A percentile compares a stretch with the other conserved stretches of the same genome.
Conservation (phyloP, 208 protist genomes). For the Jaenimonas drosophilae region DNA sequence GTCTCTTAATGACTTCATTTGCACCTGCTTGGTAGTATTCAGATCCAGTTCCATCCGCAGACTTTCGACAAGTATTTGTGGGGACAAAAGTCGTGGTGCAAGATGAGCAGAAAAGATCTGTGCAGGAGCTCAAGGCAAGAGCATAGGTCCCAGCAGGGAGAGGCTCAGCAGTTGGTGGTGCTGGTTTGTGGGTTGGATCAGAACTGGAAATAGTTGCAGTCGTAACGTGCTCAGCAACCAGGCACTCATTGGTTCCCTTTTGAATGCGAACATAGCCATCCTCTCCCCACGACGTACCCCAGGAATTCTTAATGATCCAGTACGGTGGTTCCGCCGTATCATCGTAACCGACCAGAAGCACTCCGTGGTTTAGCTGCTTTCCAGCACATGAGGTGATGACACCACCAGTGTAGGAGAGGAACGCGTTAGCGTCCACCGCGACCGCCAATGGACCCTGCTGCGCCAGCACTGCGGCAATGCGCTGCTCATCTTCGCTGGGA, state of each 20-base stretch:
- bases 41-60: no score
- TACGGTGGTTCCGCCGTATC: slow-evolving; percentile 52
- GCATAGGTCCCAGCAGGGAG: neutral
- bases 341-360: slow-evolving; percentile 85
- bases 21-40: no score
- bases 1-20: no score
- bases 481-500: slow-evolving; percentile 54
- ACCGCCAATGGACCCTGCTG: slow-evolving; percentile 79
- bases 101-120: no score
- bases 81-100: no score
- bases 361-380: slow-evolving; percentile 76
- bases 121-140: no score
- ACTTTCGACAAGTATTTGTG: no score
- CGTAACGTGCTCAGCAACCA: slow-evolving; percentile 48
- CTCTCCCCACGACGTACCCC: slow-evolving; percentile 83
- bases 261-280: slow-evolving; percentile 80
- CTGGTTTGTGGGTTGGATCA: no score
- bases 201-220: slow-evolving; percentile 33
- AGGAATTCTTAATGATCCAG: slow-evolving; percentile 90
- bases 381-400: slow-evolving; percentile 60
- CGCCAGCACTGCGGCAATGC: slow-evolving; percentile 54
- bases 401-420: slow-evolving; percentile 68
- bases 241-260: slow-evolving; percentile 76
- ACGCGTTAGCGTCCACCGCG: slow-evolving; percentile 86
- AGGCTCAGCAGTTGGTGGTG: neutral